Evolutionary conservation across 768 basidiomycete genomes (phyloP).

Genomic region (Lenzites betulinus): DNA sequence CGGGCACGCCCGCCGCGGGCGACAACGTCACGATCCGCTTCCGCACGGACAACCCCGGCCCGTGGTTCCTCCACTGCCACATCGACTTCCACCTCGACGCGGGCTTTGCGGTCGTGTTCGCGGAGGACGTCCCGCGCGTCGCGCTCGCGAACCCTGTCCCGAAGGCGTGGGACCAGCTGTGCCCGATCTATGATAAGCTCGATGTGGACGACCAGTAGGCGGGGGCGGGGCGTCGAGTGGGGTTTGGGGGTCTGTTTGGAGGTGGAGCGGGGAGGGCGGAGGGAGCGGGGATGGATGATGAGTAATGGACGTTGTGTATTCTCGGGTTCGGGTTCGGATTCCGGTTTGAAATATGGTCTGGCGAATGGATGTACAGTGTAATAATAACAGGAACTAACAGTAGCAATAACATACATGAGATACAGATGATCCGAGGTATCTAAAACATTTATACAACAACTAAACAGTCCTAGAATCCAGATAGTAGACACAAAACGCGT

Average conservation of each 20-base stretch:
- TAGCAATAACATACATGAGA: neutral
- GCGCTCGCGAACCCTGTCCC: conserved; percentile 19
- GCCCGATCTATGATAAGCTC: conserved; percentile 15
- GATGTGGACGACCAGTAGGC: neutral
- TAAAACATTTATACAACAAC: no score
- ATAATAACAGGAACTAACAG: neutral
- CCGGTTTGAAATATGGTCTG: neutral
- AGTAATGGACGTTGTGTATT: no score
- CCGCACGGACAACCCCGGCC: conserved; percentile 82
- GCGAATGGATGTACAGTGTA: neutral
- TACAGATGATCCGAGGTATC: neutral
- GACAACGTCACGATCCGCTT: conserved; percentile 32
- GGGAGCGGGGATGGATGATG: no score
- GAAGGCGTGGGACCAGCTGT: conserved; percentile 5
- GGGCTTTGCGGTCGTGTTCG: conserved; percentile 45
- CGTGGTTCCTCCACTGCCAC: conserved; percentile 83
- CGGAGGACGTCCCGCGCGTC: conserved; percentile 35
- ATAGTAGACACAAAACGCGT: no score
- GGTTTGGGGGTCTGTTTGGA: no score
- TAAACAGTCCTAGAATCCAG: no score
- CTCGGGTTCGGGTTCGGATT: no score
- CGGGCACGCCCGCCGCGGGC: conserved; percentile 10
- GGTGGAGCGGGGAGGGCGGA: no score
- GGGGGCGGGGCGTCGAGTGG: neutral
- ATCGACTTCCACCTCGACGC: conserved; percentile 77